Evolutionary conservation across 306 rosid species (phyloP).

Genomic region (Prunus campanulata): DNA sequence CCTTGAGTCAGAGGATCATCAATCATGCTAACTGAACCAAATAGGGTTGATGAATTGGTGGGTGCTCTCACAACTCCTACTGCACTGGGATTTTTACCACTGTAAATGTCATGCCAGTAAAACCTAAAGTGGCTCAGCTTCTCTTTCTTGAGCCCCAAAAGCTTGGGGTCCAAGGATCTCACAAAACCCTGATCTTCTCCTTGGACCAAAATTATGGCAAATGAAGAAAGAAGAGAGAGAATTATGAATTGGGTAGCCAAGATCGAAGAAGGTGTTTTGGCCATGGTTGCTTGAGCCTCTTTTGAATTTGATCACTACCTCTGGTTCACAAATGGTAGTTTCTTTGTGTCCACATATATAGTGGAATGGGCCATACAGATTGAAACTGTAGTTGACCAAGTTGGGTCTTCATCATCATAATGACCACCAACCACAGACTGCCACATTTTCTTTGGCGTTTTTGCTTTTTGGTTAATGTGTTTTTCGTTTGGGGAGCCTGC

Average conservation of each 20-base stretch:
- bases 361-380: not conserved
- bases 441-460: not conserved
- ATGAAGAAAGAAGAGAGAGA: conserved; percentile 20
- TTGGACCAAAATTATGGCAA: not conserved
- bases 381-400: not conserved
- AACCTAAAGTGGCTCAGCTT: conserved; percentile 50
- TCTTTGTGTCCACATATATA: not conserved
- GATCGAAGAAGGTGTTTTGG: conserved; percentile 26
- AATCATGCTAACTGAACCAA: conserved; percentile 28
- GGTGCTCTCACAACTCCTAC: conserved; percentile 23
- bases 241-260: conserved; percentile 6
- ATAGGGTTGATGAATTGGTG: conserved; percentile 21
- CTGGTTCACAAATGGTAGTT: not conserved
- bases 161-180: conserved; percentile 19
- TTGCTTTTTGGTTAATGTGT: too few species aligned
- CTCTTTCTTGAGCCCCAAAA: conserved; percentile 32
- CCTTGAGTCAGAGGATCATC: conserved; percentile 35
- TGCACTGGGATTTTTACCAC: conserved; percentile 28
- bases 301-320: not conserved
- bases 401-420: not conserved
- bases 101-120: conserved; percentile 45
- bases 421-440: not conserved
- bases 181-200: conserved; percentile 22
- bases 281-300: conserved; percentile 14
- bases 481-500: too few species aligned